Conservation (phyloP, 2,329 filamentous ascomycete species). For the Diplodia sapinea region DNA sequence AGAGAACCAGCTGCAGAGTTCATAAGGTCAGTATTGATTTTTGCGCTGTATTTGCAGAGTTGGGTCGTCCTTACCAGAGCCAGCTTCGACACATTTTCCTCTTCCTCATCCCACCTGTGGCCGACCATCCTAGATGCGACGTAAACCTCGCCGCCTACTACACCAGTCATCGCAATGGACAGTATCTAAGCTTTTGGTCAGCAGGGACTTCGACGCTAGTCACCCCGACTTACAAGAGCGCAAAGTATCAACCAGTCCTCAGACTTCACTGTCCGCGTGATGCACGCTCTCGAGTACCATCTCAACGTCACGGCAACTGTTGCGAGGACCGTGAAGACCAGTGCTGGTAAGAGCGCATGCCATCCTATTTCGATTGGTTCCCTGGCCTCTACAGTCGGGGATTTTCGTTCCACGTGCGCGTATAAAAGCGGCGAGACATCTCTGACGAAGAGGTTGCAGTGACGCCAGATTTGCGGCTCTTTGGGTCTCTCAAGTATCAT, state of each 20-base stretch:
- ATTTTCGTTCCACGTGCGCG: constrained; percentile 4
- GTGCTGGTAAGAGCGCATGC: constrained; percentile 38
- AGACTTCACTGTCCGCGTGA: constrained; percentile 33
- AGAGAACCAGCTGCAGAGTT: constrained; percentile 41
- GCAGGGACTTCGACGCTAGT: too few relatives aligned
- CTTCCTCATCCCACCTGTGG: constrained; percentile 2
- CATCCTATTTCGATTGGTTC: constrained; percentile 21
- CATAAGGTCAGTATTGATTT: neutral
- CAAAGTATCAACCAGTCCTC: constrained; percentile 42
- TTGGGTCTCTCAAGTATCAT: neutral
- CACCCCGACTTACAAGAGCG: constrained; percentile 37
- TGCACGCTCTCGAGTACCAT: constrained; percentile 39
- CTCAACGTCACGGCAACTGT: constrained; percentile 37
- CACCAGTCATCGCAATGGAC: constrained; percentile 40
- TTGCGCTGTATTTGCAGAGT: neutral
- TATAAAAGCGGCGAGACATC: constrained; percentile 19
- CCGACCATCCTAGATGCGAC: constrained; percentile 12
- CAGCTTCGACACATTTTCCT: constrained; percentile 8
- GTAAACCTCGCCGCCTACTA: constrained; percentile 36
- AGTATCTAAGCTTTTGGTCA: constrained; percentile 34
- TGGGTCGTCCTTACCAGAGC: constrained; percentile 30
- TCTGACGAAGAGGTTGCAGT: neutral
- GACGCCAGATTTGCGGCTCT: neutral
- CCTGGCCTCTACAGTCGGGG: neutral
- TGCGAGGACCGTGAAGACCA: constrained; percentile 39